These are phyloP conservation scores for Didymella exigua DNA, from an alignment of 2,329 filamentous ascomycete genomes.

Conservation along the genomic window DNA sequence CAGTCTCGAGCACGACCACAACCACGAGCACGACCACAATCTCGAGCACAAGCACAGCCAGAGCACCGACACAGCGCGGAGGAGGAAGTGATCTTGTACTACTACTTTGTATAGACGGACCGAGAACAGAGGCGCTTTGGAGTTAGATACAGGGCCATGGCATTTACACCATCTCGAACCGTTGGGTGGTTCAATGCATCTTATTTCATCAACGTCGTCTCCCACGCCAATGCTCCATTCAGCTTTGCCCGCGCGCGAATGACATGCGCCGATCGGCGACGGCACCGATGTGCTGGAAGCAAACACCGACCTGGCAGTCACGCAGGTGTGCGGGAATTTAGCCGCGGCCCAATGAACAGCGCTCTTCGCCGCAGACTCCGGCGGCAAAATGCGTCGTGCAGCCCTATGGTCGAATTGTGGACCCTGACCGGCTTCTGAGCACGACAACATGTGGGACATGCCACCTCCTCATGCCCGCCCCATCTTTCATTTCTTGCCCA, in stretches of 20 bases:
- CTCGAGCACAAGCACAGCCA: slow-evolving; percentile 33
- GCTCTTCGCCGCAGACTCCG: slow-evolving; percentile 32
- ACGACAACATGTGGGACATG: background rate
- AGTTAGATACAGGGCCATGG: slow-evolving; percentile 26
- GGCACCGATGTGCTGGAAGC: slow-evolving; percentile 10
- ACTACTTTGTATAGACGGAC: slow-evolving; percentile 24
- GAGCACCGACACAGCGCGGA: slow-evolving; percentile 15
- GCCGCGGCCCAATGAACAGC: slow-evolving; percentile 30
- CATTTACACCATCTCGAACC: slow-evolving; percentile 13
- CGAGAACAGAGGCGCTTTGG: slow-evolving; percentile 29
- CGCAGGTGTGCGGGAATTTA: slow-evolving; percentile 25
- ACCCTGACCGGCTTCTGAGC: slow-evolving; percentile 3
- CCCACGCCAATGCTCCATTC: slow-evolving; percentile 15
- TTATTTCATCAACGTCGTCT: slow-evolving; percentile 1
- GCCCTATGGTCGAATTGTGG: slow-evolving; percentile 14
- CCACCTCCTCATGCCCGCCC: slow-evolving; percentile 21
- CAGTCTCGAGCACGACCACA: slow-evolving; percentile 35
- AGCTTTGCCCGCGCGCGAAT: slow-evolving; percentile 18
- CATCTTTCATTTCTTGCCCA: background rate
- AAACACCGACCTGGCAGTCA: slow-evolving; percentile 8
- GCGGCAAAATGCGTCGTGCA: slow-evolving; percentile 41
- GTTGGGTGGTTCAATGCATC: slow-evolving; percentile 13
- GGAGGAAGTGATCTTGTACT: slow-evolving; percentile 31
- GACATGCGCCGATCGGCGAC: slow-evolving; percentile 10
- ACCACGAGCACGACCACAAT: slow-evolving; percentile 37